Evolutionary conservation across 345 rosid genomes (phyloP).

Genomic region (Rhizophora apiculata): DNA sequence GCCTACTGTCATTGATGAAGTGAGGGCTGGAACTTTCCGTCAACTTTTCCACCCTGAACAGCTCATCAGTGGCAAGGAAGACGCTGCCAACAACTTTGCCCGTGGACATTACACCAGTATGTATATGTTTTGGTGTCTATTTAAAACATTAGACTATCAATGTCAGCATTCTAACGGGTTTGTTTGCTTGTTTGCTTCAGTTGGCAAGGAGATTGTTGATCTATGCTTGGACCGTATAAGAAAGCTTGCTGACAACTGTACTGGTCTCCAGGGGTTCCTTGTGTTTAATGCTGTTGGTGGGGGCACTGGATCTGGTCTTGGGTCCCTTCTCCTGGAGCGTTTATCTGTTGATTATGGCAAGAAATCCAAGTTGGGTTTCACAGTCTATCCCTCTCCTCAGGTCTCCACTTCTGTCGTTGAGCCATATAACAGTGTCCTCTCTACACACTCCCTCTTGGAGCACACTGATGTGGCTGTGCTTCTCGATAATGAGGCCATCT

Average conservation of each 20-base stretch:
- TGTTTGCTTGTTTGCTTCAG: conserved; percentile 4
- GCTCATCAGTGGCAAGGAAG: conserved; percentile 34
- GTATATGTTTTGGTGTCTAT: neutral
- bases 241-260: conserved; percentile 31
- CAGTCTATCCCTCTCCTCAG: conserved; percentile 29
- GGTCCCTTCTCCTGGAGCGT: conserved; percentile 30
- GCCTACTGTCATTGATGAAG: conserved; percentile 30
- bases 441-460: conserved; percentile 28
- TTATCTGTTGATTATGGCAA: conserved; percentile 30
- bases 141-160: too few species aligned
- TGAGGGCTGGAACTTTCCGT: conserved; percentile 26
- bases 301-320: conserved; percentile 30
- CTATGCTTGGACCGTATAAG: conserved; percentile 28
- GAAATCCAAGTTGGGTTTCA: conserved; percentile 32
- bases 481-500: conserved; percentile 29
- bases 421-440: conserved; percentile 32
- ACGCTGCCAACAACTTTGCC: conserved; percentile 34
- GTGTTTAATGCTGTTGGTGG: conserved; percentile 33
- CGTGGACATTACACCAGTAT: conserved; percentile 31
- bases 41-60: conserved; percentile 31
- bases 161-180: neutral
- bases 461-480: conserved; percentile 32
- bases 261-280: conserved; percentile 31
- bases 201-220: conserved; percentile 31
- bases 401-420: conserved; percentile 31